phyloP scores from a whole-genome alignment of 1,284 basidiomycete species.

The Phaffia rhodozyma region DNA sequence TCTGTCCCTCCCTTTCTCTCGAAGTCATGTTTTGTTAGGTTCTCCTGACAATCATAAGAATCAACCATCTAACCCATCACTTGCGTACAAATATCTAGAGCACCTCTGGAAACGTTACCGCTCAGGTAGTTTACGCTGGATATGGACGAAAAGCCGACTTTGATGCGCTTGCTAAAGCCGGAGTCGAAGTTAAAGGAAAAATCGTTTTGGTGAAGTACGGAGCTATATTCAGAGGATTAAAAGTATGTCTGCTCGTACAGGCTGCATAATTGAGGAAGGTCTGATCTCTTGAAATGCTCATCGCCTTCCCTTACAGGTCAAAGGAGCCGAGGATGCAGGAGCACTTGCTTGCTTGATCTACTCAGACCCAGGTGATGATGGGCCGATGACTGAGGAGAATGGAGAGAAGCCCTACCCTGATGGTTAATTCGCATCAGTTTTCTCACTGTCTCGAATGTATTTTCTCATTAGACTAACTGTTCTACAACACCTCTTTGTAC shows the following conservation, averaged over 20 bases:
- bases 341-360: conserved; percentile 57
- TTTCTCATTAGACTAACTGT: too few species aligned
- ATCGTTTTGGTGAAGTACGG: conserved; percentile 76
- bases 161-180: conserved; percentile 44
- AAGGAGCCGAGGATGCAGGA: conserved; percentile 71
- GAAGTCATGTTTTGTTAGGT: not conserved
- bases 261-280: too few species aligned
- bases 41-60: not conserved
- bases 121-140: conserved; percentile 42
- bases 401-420: conserved; percentile 66
- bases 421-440: conserved; percentile 66
- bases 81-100: conserved; percentile 17
- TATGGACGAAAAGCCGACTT: conserved; percentile 72
- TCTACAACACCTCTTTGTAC: too few species aligned
- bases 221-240: conserved; percentile 63
- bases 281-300: too few species aligned
- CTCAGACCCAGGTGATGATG: conserved; percentile 80
- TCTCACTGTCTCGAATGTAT: too few species aligned
- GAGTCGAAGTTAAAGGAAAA: conserved; percentile 62
- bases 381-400: conserved; percentile 63
- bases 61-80: conserved; percentile 31
- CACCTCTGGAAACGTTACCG: conserved; percentile 32
- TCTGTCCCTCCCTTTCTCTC: conserved; percentile 15
- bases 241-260: conserved; percentile 35
- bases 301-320: conserved; percentile 42